Base-by-base conservation (phyloP, 495 filamentous ascomycete genomes). In the Baudoinia panamericana region DNA sequence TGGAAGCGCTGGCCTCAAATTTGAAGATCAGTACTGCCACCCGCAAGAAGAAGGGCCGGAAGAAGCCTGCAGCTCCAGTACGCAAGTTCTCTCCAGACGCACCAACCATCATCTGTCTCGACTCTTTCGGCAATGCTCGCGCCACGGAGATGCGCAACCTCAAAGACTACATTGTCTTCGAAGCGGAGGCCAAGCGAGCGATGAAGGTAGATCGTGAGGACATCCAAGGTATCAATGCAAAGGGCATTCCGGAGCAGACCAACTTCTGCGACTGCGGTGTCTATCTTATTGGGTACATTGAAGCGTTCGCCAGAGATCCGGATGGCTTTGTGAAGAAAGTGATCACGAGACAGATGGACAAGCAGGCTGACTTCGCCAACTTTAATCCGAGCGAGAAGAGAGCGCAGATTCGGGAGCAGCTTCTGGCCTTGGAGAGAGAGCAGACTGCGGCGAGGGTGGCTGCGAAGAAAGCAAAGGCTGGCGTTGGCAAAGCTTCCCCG, bases 211-310 rank as follows among this genome's bases (percentile, higher is more conserved):
- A 70, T 1, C 49, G 51, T 17, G 63, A 60, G 2, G 41, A 60
- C 0, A 58, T 76, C 15, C 61, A 77, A 48, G 80, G 80, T 18
- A 75, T 81, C 59, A 82, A 69, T 42, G 83, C 75, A 17, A 73
- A 68, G 30, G 60, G 63, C 21, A 77, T 92, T 15, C 90, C 92
- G 1, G 54, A 72, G 36, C 90, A 97, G 58, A 63, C 72, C 11
- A 97, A 96, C 48, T 80, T 65, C 53, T 86, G 72, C 29, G 90
- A 97, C 56, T 97, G 90, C 55, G 90, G 90, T 2, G 56, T 94
- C 1, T 96, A 76, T 56, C 61, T 96, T 7, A 60, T 95, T 8
- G 80, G 73, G 3, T 97, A 96, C 46, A 56, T 90, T 19, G 73
- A 82, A 48, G 75, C 78, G 46, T 95, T 97, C 42, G 67, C 86